A percentile compares a stretch with the other conserved stretches of the same genome.
phyloP scores from a whole-genome alignment of 257 asterid genomes.

The Primulina tabacum region DNA sequence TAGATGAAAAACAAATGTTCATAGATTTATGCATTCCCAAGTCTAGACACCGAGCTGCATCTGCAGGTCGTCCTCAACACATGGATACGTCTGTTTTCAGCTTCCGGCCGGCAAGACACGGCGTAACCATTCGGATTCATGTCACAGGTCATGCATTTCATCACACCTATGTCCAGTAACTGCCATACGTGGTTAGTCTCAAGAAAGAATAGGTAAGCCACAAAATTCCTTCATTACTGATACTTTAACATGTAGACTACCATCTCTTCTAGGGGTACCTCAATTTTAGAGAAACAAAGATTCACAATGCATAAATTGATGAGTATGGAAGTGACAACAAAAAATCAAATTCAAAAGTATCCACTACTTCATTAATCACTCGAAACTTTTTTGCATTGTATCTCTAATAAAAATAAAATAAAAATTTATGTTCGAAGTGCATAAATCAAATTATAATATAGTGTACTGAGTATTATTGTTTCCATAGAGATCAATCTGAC shows the following conservation, averaged over 20 bases:
- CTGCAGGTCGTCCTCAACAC: too few relatives aligned
- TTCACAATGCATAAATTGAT: not conserved
- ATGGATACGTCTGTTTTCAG: too few relatives aligned
- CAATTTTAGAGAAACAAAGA: not conserved
- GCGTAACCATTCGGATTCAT: not conserved
- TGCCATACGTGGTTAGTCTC: not conserved
- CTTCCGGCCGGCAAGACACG: not conserved
- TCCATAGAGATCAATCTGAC: too few relatives aligned
- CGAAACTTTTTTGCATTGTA: too few relatives aligned
- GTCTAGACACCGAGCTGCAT: not conserved
- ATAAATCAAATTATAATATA: too few relatives aligned
- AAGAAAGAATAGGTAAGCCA: not conserved
- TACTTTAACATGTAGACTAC: not conserved
- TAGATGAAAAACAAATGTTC: not conserved
- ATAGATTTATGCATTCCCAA: not conserved
- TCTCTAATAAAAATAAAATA: too few relatives aligned
- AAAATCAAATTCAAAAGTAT: not conserved
- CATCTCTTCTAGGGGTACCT: not conserved
- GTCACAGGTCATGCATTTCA: not conserved
- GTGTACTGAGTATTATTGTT: too few relatives aligned
- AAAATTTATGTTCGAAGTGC: too few relatives aligned
- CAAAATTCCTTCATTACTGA: not conserved
- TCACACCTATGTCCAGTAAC: not conserved
- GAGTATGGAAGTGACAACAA: not conserved
- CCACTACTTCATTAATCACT: not conserved